Evolutionary conservation across 2,329 filamentous ascomycete genomes (phyloP).

Genomic region (Beauveria varroae): DNA sequence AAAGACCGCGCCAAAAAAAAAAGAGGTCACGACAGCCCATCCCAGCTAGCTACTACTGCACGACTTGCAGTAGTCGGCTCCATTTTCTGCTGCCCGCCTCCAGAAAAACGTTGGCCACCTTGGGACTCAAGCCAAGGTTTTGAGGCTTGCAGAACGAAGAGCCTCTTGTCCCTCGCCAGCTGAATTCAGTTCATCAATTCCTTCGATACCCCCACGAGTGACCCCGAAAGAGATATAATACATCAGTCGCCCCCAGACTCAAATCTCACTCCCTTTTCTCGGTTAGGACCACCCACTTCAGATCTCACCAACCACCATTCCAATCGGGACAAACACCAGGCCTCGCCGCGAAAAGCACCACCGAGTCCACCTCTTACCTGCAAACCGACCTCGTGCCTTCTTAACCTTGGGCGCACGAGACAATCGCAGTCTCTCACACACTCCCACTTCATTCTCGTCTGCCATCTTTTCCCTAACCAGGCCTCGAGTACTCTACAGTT

Average conservation of each 20-base stretch:
- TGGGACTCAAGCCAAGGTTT: background rate
- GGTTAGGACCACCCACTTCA: background rate
- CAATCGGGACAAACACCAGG: background rate
- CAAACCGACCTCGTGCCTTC: background rate
- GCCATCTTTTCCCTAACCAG: background rate
- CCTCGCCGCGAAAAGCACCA: background rate
- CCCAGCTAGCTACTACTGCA: background rate
- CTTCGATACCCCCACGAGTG: background rate
- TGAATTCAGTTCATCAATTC: background rate
- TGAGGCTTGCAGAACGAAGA: background rate
- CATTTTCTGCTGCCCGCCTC: background rate
- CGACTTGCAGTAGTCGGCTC: background rate
- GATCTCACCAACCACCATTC: background rate
- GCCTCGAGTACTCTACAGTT: background rate
- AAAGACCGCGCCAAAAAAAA: background rate
- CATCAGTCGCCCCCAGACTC: background rate
- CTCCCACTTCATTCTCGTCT: background rate
- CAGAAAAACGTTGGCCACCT: background rate
- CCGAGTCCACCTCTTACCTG: background rate
- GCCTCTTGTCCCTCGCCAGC: background rate
- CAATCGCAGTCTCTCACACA: background rate
- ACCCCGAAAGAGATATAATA: no score
- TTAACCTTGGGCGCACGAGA: background rate
- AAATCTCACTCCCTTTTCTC: background rate
- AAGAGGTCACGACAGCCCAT: background rate